Conservation (phyloP, 169 alveolate species). For the Plasmodium falciparum region DNA sequence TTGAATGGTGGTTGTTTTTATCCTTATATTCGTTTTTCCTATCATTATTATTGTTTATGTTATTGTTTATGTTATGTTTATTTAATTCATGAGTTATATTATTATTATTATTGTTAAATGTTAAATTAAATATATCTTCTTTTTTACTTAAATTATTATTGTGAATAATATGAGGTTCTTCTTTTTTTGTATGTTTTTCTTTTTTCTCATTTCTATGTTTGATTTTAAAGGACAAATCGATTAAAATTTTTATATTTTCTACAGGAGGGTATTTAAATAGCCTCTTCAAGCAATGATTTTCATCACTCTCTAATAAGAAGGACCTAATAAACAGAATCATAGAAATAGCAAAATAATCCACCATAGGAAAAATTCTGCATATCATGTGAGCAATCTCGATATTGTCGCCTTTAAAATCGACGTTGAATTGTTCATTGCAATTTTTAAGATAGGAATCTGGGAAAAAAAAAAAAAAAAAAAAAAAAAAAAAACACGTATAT, state of each 20-base stretch:
- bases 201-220: conserved; percentile 35
- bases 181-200: conserved; percentile 29
- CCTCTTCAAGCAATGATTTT: conserved; percentile 52
- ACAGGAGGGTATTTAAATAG: conserved; percentile 72
- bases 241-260: conserved; percentile 58
- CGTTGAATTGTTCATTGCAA: conserved; percentile 8
- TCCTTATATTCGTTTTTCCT: conserved; percentile 10
- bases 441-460: conserved; percentile 42
- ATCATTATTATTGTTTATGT: conserved; percentile 2
- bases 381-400: conserved; percentile 52
- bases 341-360: conserved; percentile 55
- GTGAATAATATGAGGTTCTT: not conserved
- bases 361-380: conserved; percentile 36
- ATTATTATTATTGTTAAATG: not conserved
- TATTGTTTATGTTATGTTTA: not conserved
- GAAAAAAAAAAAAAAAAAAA: conserved; percentile 23
- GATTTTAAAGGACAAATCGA: conserved; percentile 46
- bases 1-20: conserved; percentile 22
- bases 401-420: conserved; percentile 34
- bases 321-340: conserved; percentile 59
- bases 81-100: not conserved
- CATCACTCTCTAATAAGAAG: conserved; percentile 57
- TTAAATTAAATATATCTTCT: not conserved
- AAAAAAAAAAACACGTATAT: not conserved
- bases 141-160: not conserved